These are phyloP conservation scores for Aspergillus homomorphus DNA, from an alignment of 495 filamentous ascomycete genomes.

Conservation along the genomic window DNA sequence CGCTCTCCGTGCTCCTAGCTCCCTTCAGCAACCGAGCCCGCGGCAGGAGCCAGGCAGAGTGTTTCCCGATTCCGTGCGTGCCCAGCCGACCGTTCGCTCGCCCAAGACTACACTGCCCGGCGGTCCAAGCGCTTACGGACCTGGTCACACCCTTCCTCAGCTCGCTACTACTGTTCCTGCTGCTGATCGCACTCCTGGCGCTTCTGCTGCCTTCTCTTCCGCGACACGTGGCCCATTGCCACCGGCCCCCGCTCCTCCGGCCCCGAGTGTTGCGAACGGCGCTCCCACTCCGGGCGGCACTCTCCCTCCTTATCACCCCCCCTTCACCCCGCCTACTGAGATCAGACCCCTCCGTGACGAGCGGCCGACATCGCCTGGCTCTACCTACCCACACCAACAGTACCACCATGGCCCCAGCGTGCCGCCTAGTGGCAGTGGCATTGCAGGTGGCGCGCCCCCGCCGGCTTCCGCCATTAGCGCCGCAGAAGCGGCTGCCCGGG, in stretches of 20 bases:
- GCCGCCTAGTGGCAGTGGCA: slow-evolving; percentile 64
- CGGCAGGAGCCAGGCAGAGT: slow-evolving; percentile 66
- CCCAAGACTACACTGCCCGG: slow-evolving; percentile 57
- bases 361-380: slow-evolving; percentile 77
- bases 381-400: slow-evolving; percentile 75
- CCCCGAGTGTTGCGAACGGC: slow-evolving; percentile 55
- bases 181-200: slow-evolving; percentile 54
- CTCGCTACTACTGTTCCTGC: slow-evolving; percentile 54
- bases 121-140: slow-evolving; percentile 60
- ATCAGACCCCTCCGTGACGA: slow-evolving; percentile 84
- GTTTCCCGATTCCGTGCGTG: slow-evolving; percentile 70
- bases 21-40: slow-evolving; percentile 66
- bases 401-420: slow-evolving; percentile 69
- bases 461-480: slow-evolving; percentile 70
- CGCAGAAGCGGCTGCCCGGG: slow-evolving; percentile 73
- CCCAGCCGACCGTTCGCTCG: slow-evolving; percentile 57
- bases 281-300: slow-evolving; percentile 37
- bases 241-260: slow-evolving; percentile 45
- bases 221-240: slow-evolving; percentile 33
- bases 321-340: slow-evolving; percentile 76
- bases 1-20: slow-evolving; percentile 58
- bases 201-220: slow-evolving; percentile 44
- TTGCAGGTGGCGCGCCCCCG: slow-evolving; percentile 73
- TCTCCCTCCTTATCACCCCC: slow-evolving; percentile 57
- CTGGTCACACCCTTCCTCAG: slow-evolving; percentile 57